Evolutionary conservation across 2,329 filamentous ascomycete genomes (phyloP).

Genomic region (Xylogone sp.): DNA sequence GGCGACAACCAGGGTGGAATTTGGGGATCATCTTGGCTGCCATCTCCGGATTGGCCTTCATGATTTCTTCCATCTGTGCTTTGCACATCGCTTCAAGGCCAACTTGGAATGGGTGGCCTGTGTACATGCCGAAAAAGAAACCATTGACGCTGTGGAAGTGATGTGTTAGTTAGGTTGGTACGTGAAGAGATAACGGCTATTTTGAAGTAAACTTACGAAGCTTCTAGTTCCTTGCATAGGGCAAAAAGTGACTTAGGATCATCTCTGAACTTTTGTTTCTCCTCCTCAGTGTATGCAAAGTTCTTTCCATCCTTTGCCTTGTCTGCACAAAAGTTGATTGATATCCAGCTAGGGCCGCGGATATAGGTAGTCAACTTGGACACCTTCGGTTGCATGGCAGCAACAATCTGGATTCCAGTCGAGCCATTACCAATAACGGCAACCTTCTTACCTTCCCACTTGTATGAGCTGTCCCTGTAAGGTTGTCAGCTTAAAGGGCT

Average conservation of each 20-base stretch:
- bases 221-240: neutral
- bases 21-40: constrained; percentile 33
- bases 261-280: constrained; percentile 30
- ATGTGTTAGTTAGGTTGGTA: neutral
- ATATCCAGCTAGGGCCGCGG: constrained; percentile 44
- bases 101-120: neutral
- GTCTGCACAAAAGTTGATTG: constrained; percentile 20
- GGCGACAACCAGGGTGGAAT: constrained; percentile 21
- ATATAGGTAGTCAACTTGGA: constrained; percentile 44
- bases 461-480: constrained; percentile 20
- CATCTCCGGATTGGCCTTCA: constrained; percentile 24
- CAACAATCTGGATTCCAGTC: constrained; percentile 24
- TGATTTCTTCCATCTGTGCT: neutral
- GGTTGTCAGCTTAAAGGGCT: neutral
- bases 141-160: neutral
- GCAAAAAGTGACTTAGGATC: neutral
- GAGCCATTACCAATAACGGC: constrained; percentile 31
- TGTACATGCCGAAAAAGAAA: constrained; percentile 1
- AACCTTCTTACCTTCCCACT: constrained; percentile 24
- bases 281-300: constrained; percentile 29
- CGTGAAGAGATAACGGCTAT: neutral
- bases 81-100: neutral
- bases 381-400: constrained; percentile 27
- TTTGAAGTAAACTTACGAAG: neutral
- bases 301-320: constrained; percentile 10